Conservation (phyloP, 306 rosid genomes). For the Citrullus amarus region DNA sequence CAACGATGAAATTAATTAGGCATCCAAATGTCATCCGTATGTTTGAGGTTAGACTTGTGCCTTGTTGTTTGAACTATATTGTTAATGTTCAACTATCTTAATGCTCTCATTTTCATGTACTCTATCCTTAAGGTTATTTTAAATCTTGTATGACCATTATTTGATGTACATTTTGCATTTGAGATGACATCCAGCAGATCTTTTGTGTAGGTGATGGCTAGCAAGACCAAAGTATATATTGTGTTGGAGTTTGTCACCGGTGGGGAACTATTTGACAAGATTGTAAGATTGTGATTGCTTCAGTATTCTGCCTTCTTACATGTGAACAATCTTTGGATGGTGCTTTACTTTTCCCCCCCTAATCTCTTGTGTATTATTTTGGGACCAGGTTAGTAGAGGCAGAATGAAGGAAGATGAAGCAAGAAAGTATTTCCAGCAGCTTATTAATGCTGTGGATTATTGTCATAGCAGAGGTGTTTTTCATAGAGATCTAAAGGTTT, state of each 20-base stretch:
- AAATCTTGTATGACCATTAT: background rate
- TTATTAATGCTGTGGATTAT: slow-evolving; percentile 12
- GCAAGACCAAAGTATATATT: slow-evolving; percentile 83
- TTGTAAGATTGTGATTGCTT: slow-evolving; percentile 44
- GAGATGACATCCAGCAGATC: slow-evolving; percentile 21
- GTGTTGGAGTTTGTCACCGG: slow-evolving; percentile 92
- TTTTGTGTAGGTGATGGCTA: slow-evolving; percentile 79
- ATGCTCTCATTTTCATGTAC: background rate
- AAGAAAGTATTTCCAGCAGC: slow-evolving; percentile 13
- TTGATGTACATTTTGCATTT: slow-evolving; percentile 6
- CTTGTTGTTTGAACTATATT: background rate
- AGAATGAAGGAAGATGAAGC: slow-evolving; percentile 10
- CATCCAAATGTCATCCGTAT: slow-evolving; percentile 92
- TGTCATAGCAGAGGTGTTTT: slow-evolving; percentile 13
- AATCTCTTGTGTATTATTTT: background rate
- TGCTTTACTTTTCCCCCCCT: background rate
- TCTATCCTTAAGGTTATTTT: background rate
- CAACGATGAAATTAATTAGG: slow-evolving; percentile 86
- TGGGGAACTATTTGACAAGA: slow-evolving; percentile 89
- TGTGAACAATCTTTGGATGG: background rate
- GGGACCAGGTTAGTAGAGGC: slow-evolving; percentile 12
- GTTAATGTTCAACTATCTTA: background rate
- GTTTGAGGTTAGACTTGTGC: slow-evolving; percentile 57
- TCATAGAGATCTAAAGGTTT: slow-evolving; percentile 30
- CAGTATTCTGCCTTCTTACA: background rate